phyloP scores from a whole-genome alignment of 1,284 basidiomycete species.

The Rhodotorula glutinis region DNA sequence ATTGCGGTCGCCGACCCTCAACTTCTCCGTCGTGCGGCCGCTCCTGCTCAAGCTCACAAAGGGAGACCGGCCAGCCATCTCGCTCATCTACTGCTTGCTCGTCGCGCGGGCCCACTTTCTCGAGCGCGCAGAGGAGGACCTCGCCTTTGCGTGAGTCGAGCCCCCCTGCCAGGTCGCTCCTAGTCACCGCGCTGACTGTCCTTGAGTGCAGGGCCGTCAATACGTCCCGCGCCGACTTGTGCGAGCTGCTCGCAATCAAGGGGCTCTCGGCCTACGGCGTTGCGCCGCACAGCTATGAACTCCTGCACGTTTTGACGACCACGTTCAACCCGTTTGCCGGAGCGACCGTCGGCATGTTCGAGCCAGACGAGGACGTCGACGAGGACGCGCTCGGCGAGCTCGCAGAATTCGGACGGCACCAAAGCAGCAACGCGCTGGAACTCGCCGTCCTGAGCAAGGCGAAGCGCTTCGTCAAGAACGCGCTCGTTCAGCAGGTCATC shows the following conservation, averaged over 20 bases:
- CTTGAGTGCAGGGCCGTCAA: constrained; percentile 31
- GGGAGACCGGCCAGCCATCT: constrained; percentile 25
- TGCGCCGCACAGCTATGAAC: constrained; percentile 59
- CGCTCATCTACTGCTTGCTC: constrained; percentile 40
- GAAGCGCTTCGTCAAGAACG: constrained; percentile 39
- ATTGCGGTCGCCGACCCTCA: constrained; percentile 24
- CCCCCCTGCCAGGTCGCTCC: no score
- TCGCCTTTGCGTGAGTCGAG: constrained; percentile 32
- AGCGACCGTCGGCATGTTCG: constrained; percentile 49
- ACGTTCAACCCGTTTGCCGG: constrained; percentile 68
- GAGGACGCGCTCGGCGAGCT: constrained; percentile 27
- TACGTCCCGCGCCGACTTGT: constrained; percentile 38
- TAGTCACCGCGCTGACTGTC: no score
- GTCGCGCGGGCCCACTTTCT: constrained; percentile 38
- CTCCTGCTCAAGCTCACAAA: constrained; percentile 29
- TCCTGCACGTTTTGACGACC: constrained; percentile 66
- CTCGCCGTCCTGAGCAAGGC: constrained; percentile 30
- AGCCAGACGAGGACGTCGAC: constrained; percentile 22
- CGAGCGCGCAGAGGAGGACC: constrained; percentile 30
- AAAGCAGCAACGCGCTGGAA: constrained; percentile 40
- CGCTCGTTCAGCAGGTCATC: constrained; percentile 40
- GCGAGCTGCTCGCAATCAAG: constrained; percentile 43
- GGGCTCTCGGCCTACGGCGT: constrained; percentile 18
- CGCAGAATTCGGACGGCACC: constrained; percentile 26
- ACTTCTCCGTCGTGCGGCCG: constrained; percentile 40